These are phyloP conservation scores for Phytophthora gonapodyides DNA, from an alignment of 352 stramenopile species.

Conservation along the genomic window DNA sequence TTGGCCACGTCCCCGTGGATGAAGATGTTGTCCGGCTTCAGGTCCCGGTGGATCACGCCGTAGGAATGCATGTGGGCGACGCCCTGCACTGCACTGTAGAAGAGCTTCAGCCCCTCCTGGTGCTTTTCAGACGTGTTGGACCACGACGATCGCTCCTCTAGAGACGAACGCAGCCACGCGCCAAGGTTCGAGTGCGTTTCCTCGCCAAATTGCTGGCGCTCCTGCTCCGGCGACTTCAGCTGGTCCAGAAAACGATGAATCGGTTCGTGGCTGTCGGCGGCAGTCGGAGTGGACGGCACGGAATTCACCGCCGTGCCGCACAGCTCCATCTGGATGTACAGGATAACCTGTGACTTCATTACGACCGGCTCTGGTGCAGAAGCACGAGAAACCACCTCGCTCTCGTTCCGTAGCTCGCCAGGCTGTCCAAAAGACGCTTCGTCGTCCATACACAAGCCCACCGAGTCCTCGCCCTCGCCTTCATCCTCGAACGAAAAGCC, in stretches of 20 bases:
- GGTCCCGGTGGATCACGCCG: constrained; percentile 73
- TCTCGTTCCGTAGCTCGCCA: constrained; percentile 27
- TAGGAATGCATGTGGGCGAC: constrained; percentile 79
- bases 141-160: constrained; percentile 51
- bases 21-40: constrained; percentile 81
- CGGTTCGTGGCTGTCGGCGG: constrained; percentile 36
- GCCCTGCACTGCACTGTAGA: constrained; percentile 65
- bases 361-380: constrained; percentile 16
- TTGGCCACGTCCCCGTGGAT: constrained; percentile 67
- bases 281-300: constrained; percentile 24
- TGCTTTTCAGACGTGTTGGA: constrained; percentile 50
- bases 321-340: constrained; percentile 86
- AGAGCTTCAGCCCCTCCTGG: constrained; percentile 63
- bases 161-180: constrained; percentile 71
- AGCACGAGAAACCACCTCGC: constrained; percentile 11
- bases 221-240: constrained; percentile 37
- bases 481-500: constrained; percentile 68
- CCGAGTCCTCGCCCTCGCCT: constrained; percentile 43
- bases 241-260: constrained; percentile 54
- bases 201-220: constrained; percentile 29
- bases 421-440: constrained; percentile 32
- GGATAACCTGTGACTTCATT: constrained; percentile 49
- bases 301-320: constrained; percentile 43
- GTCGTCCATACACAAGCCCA: constrained; percentile 36
- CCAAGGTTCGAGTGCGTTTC: constrained; percentile 64